phyloP scores from a whole-genome alignment of 176 grass and related monocot species.

The Metroxylon sagu region DNA sequence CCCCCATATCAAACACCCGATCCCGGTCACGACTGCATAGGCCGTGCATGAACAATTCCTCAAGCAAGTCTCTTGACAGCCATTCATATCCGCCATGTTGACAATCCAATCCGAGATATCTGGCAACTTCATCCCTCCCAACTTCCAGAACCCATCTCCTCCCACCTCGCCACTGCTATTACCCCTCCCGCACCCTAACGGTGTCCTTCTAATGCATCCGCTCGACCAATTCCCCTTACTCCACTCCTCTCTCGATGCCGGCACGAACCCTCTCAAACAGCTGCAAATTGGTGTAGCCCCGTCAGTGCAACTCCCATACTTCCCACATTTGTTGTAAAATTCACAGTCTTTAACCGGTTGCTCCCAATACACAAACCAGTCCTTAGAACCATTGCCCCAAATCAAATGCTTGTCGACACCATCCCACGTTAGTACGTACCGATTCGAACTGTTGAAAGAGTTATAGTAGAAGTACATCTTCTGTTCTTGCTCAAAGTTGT shows the following conservation, averaged over 20 bases:
- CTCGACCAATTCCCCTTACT: not conserved
- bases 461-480: too few species aligned
- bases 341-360: constrained; percentile 5
- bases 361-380: too few species aligned
- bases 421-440: too few species aligned
- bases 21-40: too few species aligned
- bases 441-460: too few species aligned
- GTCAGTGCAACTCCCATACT: constrained; percentile 30
- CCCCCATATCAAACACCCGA: not conserved
- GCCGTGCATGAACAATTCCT: too few species aligned
- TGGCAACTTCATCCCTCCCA: constrained; percentile 1
- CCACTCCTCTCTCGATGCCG: not conserved
- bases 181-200: constrained; percentile 15
- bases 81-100: too few species aligned
- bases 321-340: constrained; percentile 30
- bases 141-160: not conserved
- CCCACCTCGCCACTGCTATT: not conserved
- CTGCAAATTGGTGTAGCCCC: not conserved
- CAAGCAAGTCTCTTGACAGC: too few species aligned
- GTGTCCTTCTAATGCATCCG: constrained; percentile 9
- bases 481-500: too few species aligned
- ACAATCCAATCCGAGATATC: too few species aligned
- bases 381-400: too few species aligned
- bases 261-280: constrained; percentile 28
- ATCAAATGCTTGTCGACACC: too few species aligned